Evolutionary conservation across 192 early-diverging fungal genomes (phyloP).

Genomic region (Glomus cerebriforme): DNA sequence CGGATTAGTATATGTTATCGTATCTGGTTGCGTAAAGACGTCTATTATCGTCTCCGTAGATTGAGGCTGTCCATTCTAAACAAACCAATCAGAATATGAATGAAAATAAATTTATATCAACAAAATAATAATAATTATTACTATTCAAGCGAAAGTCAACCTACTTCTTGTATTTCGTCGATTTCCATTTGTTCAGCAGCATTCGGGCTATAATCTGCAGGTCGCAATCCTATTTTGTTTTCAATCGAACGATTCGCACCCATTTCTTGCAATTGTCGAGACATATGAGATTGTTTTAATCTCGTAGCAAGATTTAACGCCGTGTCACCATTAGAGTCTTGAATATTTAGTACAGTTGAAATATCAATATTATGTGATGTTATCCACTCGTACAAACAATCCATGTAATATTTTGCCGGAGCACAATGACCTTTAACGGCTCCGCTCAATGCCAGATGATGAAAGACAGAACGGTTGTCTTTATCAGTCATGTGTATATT

Average conservation of each 20-base stretch:
- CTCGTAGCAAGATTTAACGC: slow-evolving; percentile 88
- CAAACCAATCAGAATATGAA: not conserved
- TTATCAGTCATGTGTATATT: slow-evolving; percentile 73
- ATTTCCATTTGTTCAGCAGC: slow-evolving; percentile 9
- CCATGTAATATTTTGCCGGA: slow-evolving; percentile 87
- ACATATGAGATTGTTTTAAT: slow-evolving; percentile 68
- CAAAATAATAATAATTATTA: no score
- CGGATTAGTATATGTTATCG: slow-evolving; percentile 23
- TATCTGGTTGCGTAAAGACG: slow-evolving; percentile 21
- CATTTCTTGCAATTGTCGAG: slow-evolving; percentile 68
- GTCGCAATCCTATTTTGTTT: slow-evolving; percentile 78
- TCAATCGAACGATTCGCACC: slow-evolving; percentile 75
- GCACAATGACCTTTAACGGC: slow-evolving; percentile 65
- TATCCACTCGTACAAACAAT: slow-evolving; percentile 76
- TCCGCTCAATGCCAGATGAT: slow-evolving; percentile 83
- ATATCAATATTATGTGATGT: slow-evolving; percentile 46
- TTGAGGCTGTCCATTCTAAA: not conserved
- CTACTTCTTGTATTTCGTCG: not conserved
- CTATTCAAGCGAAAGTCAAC: not conserved
- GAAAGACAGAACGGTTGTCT: slow-evolving; percentile 79
- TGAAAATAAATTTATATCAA: not conserved
- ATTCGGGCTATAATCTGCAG: slow-evolving; percentile 66
- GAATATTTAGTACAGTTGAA: slow-evolving; percentile 56
- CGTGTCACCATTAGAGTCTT: slow-evolving; percentile 80
- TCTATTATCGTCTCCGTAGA: not conserved